phyloP scores from a whole-genome alignment of 75 land plant genomes.

The Sequoiadendron giganteum region DNA sequence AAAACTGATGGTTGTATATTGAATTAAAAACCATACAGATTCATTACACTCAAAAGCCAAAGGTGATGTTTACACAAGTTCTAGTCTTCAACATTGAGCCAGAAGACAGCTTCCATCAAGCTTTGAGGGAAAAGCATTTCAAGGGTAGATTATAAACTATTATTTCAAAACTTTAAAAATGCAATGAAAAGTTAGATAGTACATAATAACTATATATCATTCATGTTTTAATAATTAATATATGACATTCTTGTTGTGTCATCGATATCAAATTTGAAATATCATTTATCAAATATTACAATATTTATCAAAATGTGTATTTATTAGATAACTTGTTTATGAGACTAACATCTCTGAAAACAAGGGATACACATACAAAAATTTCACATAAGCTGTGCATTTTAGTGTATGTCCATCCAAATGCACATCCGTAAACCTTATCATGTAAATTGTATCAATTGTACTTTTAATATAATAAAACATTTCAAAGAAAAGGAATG shows the following conservation, averaged over 20 bases:
- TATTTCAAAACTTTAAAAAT: background rate
- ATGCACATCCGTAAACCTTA: background rate
- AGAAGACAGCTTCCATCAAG: background rate
- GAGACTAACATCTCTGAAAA: background rate
- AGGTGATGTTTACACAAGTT: background rate
- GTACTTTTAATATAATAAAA: background rate
- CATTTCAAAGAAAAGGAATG: background rate
- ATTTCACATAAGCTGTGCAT: background rate
- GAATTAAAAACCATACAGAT: background rate
- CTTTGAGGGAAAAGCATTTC: background rate
- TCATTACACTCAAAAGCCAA: background rate
- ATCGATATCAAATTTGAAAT: background rate
- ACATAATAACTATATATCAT: background rate
- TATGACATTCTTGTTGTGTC: background rate
- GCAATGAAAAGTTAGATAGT: background rate
- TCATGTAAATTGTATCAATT: background rate
- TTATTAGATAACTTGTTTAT: background rate
- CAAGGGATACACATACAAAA: background rate
- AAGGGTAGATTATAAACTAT: background rate
- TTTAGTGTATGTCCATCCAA: background rate
- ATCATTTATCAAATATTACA: background rate
- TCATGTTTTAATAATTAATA: background rate
- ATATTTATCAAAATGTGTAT: background rate
- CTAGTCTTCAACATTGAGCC: background rate
- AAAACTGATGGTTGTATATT: background rate